Percentiles rank a stretch among this genome's conserved stretches.
These are phyloP conservation scores for Tulasnella sp. DNA, from an alignment of 768 basidiomycete species.

Conservation along the genomic window DNA sequence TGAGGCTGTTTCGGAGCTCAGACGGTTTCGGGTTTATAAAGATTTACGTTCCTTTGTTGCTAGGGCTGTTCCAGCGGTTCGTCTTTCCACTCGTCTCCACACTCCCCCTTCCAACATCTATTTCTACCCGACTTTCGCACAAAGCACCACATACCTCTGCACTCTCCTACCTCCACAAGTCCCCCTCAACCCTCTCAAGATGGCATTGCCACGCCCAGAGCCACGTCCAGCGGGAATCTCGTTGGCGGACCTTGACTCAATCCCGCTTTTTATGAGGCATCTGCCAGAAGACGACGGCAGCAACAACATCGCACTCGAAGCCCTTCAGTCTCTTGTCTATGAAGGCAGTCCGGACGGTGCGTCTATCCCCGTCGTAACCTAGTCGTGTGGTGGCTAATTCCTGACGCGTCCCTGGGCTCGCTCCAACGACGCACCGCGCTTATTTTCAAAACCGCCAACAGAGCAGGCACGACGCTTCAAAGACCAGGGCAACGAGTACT, in stretches of 20 bases:
- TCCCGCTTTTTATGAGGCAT: constrained; percentile 89
- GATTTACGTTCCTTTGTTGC: neutral
- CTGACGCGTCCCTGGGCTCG: neutral
- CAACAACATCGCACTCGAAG: constrained; percentile 59
- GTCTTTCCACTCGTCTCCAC: neutral
- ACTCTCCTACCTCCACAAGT: neutral
- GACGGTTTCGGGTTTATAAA: neutral
- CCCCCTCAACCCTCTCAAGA: neutral
- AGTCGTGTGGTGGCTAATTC: neutral
- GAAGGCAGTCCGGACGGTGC: constrained; percentile 91
- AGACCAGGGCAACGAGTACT: constrained; percentile 92
- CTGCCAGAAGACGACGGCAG: constrained; percentile 54
- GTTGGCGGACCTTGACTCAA: constrained; percentile 41
- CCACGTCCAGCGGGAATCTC: constrained; percentile 16
- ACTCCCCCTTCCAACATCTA: neutral
- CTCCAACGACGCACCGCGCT: neutral
- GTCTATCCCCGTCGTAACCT: constrained; percentile 24
- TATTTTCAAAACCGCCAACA: constrained; percentile 23
- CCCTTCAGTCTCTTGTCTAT: constrained; percentile 72
- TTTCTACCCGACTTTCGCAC: neutral
- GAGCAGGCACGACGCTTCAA: constrained; percentile 91
- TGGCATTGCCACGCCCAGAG: neutral
- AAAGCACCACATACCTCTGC: neutral
- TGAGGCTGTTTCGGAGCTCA: neutral
- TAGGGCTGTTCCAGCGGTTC: neutral